A percentile compares a stretch with the other conserved stretches of the same genome.
Conservation (phyloP, 257 asterid genomes). For the Verbena officinalis region DNA sequence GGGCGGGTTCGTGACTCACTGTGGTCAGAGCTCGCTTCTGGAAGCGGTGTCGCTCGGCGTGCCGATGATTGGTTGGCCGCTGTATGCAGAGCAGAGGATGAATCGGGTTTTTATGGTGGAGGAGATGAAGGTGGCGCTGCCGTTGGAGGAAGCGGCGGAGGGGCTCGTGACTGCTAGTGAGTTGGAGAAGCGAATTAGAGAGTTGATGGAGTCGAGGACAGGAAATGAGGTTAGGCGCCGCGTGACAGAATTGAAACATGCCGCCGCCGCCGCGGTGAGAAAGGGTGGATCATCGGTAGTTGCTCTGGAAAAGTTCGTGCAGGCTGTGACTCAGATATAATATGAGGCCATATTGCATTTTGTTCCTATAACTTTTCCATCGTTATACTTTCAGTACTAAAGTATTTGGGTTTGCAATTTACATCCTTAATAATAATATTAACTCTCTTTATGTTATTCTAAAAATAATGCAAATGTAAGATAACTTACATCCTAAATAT, state of each 20-base stretch:
- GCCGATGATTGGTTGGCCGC: constrained; percentile 44
- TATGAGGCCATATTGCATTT: no score
- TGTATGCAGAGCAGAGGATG: constrained; percentile 45
- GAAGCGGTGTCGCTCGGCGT: constrained; percentile 39
- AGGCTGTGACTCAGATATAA: neutral
- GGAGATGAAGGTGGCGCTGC: constrained; percentile 50
- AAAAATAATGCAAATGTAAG: no score
- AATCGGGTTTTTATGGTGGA: constrained; percentile 43
- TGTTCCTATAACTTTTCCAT: no score
- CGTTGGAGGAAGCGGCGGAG: constrained; percentile 33
- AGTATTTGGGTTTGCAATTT: no score
- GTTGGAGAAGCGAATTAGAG: constrained; percentile 49
- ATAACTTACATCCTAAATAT: no score
- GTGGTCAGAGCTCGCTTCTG: constrained; percentile 36
- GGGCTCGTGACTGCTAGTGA: constrained; percentile 55
- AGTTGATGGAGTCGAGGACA: constrained; percentile 35
- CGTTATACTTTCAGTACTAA: no score
- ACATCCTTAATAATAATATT: no score
- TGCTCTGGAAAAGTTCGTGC: constrained; percentile 28
- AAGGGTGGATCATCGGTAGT: constrained; percentile 31
- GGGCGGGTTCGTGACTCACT: constrained; percentile 46
- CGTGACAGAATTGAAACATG: constrained; percentile 20
- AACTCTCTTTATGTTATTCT: no score
- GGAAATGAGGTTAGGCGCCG: constrained; percentile 26
- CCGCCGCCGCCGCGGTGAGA: constrained; percentile 26